Evolutionary conservation across 345 rosid genomes (phyloP), one percentile per base, ranked within the genome.

Genomic region (Populus deltoides): DNA sequence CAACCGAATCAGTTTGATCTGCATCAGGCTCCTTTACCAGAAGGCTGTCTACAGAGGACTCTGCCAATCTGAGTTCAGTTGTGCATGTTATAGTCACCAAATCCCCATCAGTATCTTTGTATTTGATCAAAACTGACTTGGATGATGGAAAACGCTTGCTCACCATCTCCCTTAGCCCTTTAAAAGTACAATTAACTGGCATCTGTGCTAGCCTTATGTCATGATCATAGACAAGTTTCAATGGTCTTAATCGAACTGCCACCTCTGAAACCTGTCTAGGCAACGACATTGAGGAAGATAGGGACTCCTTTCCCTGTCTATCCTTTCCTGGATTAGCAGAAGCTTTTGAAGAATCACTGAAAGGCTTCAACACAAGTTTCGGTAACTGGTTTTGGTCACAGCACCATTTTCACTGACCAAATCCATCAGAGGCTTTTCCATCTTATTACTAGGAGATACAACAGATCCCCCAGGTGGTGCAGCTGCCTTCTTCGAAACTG

Each of bases 161-260:
- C 79, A 96, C 94, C 47, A 87, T 92, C 74, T 96, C 99, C 75
- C 99, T 89, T 71, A 96, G 66, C 9, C 71, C 87, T 82, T 90
- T 96, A 83, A 91, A 96, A 77, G 87, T 73, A 85, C 99, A 93
- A 66, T 88, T 90, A 79, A 88, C 90, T 0, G 97, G 98, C 99
- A 96, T 96, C 78, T 89, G 93, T 49, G 92, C 88, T 57, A 93
- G 85, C 85, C 98, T 85, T 73, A 93, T 93, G 80, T 96, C 99
- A 85, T 93, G 99, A 73, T 89, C 99, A 70, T 93, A 93, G 71
- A 92, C 90, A 87, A 96, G 94, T 83, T 93, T 96, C 87, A 96
- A 78, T 11, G 90, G 93, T 81, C 99, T 92, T 89, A 83, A 85
- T 33, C 65, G 78, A 78, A 83, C 74, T 65, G 85, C 82, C 78